A percentile compares a stretch with the other conserved stretches of the same genome.
Evolutionary conservation across 805 yeast species (phyloP).

Genomic region (Yamadazyma scolyti): DNA sequence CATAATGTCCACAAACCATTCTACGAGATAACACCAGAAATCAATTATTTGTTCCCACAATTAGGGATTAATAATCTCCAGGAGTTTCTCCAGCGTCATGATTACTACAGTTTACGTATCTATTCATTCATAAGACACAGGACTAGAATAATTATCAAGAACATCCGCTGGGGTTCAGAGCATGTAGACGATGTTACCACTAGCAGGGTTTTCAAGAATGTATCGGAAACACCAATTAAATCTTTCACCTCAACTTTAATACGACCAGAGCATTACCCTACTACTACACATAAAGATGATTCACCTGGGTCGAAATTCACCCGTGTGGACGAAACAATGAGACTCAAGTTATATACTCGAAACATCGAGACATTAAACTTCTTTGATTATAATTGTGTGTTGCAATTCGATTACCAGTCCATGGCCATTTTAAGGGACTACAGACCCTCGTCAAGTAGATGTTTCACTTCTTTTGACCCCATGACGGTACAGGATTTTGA

Average conservation of each 20-base stretch:
- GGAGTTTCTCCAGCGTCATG: constrained; percentile 20
- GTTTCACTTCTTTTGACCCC: constrained; percentile 3
- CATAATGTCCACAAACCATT: constrained; percentile 2
- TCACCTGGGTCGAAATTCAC: constrained; percentile 12
- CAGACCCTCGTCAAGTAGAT: constrained; percentile 14
- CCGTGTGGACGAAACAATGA: constrained; percentile 19
- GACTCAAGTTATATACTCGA: constrained; percentile 18
- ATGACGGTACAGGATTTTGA: constrained; percentile 13
- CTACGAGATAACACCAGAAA: constrained; percentile 9
- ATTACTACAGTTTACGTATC: constrained; percentile 20
- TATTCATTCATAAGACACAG: constrained; percentile 21
- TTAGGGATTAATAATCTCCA: constrained; percentile 5
- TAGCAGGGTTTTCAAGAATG: constrained; percentile 12
- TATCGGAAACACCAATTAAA: constrained; percentile 21
- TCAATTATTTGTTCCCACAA: constrained; percentile 6
- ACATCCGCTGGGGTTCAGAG: constrained; percentile 15
- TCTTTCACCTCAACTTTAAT: constrained; percentile 18
- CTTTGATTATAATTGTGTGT: constrained; percentile 14
- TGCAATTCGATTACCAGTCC: constrained; percentile 22
- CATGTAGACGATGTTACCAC: constrained; percentile 11
- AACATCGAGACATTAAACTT: constrained; percentile 24
- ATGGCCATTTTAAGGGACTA: constrained; percentile 23
- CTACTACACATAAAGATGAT: constrained; percentile 7
- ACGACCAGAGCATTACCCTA: constrained; percentile 22
- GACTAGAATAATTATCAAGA: constrained; percentile 13